These are phyloP conservation scores for Eimeria praecox DNA, from an alignment of 169 alveolate species.

Conservation along the genomic window DNA sequence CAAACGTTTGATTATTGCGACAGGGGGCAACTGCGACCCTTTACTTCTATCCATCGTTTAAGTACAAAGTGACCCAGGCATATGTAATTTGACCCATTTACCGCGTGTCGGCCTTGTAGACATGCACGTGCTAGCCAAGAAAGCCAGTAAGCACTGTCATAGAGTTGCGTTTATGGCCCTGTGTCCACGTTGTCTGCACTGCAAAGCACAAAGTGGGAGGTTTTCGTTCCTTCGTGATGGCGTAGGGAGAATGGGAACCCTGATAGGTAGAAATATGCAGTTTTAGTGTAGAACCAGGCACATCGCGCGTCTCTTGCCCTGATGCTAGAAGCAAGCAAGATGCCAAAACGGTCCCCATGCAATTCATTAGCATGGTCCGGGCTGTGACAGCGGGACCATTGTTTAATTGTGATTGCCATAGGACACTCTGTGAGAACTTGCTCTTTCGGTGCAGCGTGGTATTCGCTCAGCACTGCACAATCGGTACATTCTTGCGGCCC, in stretches of 20 bases:
- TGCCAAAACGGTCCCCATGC: neutral
- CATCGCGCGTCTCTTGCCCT: neutral
- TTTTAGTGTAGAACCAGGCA: neutral
- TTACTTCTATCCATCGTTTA: neutral
- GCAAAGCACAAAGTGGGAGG: neutral
- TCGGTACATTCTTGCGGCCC: neutral
- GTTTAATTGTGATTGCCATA: neutral
- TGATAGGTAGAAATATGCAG: neutral
- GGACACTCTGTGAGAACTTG: neutral
- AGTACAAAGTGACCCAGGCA: neutral
- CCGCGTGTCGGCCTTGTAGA: no score
- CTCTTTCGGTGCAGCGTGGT: neutral
- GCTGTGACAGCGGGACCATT: neutral
- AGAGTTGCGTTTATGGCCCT: neutral
- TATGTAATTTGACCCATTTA: neutral
- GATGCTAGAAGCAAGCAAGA: neutral
- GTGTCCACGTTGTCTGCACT: neutral
- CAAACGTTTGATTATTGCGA: neutral
- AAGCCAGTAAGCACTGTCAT: neutral
- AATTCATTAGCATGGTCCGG: neutral
- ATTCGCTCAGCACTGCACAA: neutral
- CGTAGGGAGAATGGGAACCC: neutral
- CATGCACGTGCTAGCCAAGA: neutral
- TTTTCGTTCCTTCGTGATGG: neutral
- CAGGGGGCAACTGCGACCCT: neutral